Percentiles rank a stretch among this genome's conserved stretches.
Conservation (phyloP, 2,329 filamentous ascomycete species). For the Aspergillus japonicus region DNA sequence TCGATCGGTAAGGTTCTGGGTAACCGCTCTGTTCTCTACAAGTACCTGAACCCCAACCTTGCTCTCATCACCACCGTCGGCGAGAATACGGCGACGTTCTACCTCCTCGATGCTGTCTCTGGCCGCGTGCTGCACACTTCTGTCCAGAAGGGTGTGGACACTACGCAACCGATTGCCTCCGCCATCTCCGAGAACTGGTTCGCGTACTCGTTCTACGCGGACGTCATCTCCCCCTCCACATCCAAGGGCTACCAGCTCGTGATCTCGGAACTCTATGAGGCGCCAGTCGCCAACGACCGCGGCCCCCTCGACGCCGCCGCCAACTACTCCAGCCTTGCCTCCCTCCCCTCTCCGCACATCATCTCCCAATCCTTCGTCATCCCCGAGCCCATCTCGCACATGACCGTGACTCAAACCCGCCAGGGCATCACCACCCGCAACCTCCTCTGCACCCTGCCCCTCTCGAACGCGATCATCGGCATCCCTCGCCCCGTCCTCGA, state of each 20-base stretch:
- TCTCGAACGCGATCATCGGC: conserved; percentile 70
- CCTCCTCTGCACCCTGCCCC: conserved; percentile 74
- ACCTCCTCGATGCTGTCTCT: conserved; percentile 82
- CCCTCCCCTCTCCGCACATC: conserved; percentile 67
- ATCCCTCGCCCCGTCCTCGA: conserved; percentile 79
- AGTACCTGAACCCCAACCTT: conserved; percentile 89
- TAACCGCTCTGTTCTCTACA: conserved; percentile 91
- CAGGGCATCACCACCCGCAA: conserved; percentile 88
- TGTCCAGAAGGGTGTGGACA: conserved; percentile 71
- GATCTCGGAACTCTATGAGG: conserved; percentile 88
- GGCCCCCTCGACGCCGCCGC: conserved; percentile 68
- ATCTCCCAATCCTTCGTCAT: conserved; percentile 79
- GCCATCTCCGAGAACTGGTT: conserved; percentile 94
- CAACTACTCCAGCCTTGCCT: conserved; percentile 75
- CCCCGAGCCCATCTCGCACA: conserved; percentile 71
- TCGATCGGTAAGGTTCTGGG: conserved; percentile 94
- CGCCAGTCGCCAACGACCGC: conserved; percentile 76
- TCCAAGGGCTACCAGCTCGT: conserved; percentile 84
- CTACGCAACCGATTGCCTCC: conserved; percentile 69
- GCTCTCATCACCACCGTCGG: conserved; percentile 71
- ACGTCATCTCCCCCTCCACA: conserved; percentile 46
- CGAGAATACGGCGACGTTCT: conserved; percentile 65
- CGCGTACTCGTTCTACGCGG: conserved; percentile 72
- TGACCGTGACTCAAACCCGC: conserved; percentile 82
- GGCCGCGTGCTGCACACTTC: conserved; percentile 74